Percentiles rank a stretch among this genome's conserved stretches.
phyloP scores from a whole-genome alignment of 192 early-diverging fungal species.

The Hyaloraphidium curvatum region DNA sequence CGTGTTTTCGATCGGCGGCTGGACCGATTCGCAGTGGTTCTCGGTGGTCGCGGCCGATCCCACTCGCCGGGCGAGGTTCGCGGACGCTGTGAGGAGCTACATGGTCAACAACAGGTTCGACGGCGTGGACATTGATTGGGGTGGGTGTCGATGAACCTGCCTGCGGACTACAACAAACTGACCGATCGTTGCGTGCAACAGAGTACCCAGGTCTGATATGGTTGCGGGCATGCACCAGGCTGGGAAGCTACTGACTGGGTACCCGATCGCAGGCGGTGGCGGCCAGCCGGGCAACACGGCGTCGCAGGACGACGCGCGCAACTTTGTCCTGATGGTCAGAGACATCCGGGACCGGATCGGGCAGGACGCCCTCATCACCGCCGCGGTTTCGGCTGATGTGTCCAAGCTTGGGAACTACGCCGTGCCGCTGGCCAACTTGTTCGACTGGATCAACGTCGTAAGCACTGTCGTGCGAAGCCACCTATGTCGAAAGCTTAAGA shows the following conservation, averaged over 20 bases:
- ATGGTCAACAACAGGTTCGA: conserved; percentile 9
- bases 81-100: neutral
- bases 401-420: neutral
- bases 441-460: neutral
- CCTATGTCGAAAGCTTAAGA: too few relatives aligned
- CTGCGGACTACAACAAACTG: too few relatives aligned
- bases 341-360: conserved; percentile 2
- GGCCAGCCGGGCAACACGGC: neutral
- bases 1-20: conserved; percentile 9
- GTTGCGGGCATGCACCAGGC: too few relatives aligned
- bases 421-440: neutral
- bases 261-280: conserved; percentile 4
- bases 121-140: conserved; percentile 14
- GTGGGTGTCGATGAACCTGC: too few relatives aligned
- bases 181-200: too few relatives aligned
- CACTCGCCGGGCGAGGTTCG: neutral
- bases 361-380: neutral
- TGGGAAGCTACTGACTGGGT: neutral
- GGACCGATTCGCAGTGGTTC: conserved; percentile 7
- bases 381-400: neutral
- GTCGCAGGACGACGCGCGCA: neutral
- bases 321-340: conserved; percentile 5
- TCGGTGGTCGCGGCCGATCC: conserved; percentile 5
- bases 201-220: too few relatives aligned
- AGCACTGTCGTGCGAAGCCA: too few relatives aligned